A percentile compares a stretch with the other conserved stretches of the same genome.
phyloP scores from a whole-genome alignment of 805 yeast genomes.

The Sungouiozyma ichnusensis region DNA sequence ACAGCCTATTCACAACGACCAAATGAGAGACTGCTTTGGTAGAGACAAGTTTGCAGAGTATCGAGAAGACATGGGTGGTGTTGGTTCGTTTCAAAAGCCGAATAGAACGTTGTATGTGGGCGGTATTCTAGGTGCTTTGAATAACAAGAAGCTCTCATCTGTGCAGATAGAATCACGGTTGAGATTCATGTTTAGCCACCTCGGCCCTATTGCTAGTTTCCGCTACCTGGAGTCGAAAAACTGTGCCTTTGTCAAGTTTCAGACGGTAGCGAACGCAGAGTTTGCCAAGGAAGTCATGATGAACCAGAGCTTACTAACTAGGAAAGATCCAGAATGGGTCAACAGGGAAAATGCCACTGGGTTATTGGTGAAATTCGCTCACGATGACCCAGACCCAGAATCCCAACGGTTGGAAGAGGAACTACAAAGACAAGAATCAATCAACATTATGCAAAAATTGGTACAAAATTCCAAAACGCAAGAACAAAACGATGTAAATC shows the following conservation, averaged over 20 bases:
- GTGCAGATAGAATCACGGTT: conserved; percentile 32
- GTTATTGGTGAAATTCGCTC: conserved; percentile 67
- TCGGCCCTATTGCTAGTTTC: conserved; percentile 66
- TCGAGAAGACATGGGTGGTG: conserved; percentile 90
- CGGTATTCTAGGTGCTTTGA: conserved; percentile 34
- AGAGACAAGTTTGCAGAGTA: conserved; percentile 74
- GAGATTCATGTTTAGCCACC: conserved; percentile 42
- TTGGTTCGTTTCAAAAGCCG: conserved; percentile 63
- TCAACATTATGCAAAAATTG: conserved; percentile 11
- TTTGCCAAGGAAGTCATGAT: conserved; percentile 95
- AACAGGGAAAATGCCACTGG: conserved; percentile 37
- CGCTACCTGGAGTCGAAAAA: conserved; percentile 50
- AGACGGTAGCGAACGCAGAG: conserved; percentile 66
- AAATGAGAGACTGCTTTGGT: conserved; percentile 81
- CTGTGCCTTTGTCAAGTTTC: conserved; percentile 71
- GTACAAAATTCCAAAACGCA: conserved; percentile 1
- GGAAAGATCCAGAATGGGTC: conserved; percentile 39
- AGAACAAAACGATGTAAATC: not conserved
- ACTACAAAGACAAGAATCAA: conserved; percentile 17
- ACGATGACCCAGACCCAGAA: conserved; percentile 71
- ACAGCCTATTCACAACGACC: no score
- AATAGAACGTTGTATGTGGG: conserved; percentile 76
- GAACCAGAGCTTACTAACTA: conserved; percentile 53
- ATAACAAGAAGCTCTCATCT: conserved; percentile 32
- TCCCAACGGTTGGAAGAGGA: conserved; percentile 22